These are phyloP conservation scores for Cucurbita maxima DNA, from an alignment of 306 rosid genomes.

Conservation along the genomic window DNA sequence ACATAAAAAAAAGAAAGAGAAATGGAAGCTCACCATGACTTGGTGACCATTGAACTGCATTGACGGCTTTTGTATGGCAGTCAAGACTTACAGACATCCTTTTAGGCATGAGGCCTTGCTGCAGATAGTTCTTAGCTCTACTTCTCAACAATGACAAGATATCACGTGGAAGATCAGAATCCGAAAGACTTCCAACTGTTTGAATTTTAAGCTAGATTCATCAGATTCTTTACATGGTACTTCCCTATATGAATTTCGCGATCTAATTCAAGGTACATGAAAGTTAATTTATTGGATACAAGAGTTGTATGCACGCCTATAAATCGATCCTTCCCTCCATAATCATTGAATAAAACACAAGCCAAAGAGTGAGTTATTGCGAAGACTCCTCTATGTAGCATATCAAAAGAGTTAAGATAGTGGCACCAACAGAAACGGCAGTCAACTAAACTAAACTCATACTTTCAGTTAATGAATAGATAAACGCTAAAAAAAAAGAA, in stretches of 20 bases:
- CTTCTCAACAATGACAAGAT: constrained; percentile 39
- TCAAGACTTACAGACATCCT: constrained; percentile 29
- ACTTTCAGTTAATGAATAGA: not conserved
- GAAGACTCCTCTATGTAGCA: not conserved
- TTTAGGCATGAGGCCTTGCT: constrained; percentile 20
- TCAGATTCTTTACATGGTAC: not conserved
- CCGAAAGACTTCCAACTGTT: constrained; percentile 45
- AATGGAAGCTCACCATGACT: constrained; percentile 39
- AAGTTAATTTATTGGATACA: not conserved
- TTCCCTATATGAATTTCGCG: not conserved
- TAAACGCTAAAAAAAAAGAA: not conserved
- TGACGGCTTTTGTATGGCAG: constrained; percentile 58
- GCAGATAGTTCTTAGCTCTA: constrained; percentile 22
- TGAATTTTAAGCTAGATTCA: constrained; percentile 5
- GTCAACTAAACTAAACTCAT: not conserved
- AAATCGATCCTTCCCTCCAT: not conserved
- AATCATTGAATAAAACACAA: not conserved
- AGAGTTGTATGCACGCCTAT: not conserved
- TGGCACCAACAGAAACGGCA: not conserved
- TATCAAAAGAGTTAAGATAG: not conserved
- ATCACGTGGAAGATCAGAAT: constrained; percentile 33
- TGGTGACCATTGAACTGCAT: constrained; percentile 70
- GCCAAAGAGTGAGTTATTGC: not conserved
- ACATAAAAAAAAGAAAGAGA: not conserved
- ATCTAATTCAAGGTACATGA: not conserved